These are phyloP conservation scores for Pseudisothecium myosuroides DNA, from an alignment of 225 moss, liverwort and hornwort genomes.

Conservation along the genomic window DNA sequence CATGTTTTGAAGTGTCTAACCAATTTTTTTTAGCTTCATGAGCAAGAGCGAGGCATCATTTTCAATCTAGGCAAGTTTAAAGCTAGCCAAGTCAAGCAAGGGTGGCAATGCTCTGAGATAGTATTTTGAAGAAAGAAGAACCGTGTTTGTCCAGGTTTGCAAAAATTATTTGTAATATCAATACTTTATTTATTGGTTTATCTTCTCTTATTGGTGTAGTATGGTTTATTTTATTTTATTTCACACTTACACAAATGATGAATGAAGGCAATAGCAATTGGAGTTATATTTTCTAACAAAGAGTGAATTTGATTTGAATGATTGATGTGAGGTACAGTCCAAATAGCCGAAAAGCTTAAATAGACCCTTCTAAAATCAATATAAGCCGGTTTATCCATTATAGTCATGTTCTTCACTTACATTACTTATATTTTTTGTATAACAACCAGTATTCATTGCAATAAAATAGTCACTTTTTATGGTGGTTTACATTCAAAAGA, in stretches of 20 bases:
- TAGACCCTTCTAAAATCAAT: background rate
- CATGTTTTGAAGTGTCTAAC: fast-evolving
- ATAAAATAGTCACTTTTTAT: background rate
- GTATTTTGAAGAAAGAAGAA: background rate
- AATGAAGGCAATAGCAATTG: background rate
- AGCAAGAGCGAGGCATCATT: background rate
- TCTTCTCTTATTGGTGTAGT: background rate
- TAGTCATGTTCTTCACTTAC: background rate
- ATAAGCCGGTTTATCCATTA: background rate
- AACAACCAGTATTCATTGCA: background rate
- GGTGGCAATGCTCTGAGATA: fast-evolving
- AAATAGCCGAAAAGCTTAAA: background rate
- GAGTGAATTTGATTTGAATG: background rate
- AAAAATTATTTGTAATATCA: background rate
- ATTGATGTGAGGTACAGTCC: background rate
- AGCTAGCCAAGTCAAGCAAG: too few species aligned
- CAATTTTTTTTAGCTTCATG: background rate
- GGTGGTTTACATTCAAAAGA: background rate
- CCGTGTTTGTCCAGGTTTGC: background rate
- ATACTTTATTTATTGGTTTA: background rate
- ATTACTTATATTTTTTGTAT: background rate
- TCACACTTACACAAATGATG: background rate
- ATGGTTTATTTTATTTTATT: background rate
- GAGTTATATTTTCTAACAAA: background rate
- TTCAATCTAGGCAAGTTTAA: fast-evolving